Evolutionary conservation across 116 monocot species (phyloP), one percentile per base, ranked within the genome.

Genomic region (Papilionanthe hybrid): DNA sequence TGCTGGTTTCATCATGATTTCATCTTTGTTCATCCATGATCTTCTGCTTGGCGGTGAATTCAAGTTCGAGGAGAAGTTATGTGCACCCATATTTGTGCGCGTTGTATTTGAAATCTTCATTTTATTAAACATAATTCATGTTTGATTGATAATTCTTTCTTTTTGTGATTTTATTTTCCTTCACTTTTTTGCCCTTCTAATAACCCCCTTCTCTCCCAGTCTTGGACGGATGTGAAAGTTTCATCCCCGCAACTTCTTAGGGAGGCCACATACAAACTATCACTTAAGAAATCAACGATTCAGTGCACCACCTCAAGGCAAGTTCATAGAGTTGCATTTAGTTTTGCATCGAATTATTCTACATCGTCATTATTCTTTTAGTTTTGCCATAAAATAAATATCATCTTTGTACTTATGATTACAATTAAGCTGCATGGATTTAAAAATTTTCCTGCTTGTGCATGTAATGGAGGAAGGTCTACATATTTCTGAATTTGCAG

Each of bases 171-270:
- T 53, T 27, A 43, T 56, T 76, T 72, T 49, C 56, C 73, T 75
- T 1, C 1, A 17, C 48, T 45, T 53, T 17, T 53, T 49, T 49
- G n/a, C 11, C 19, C 8, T 76, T 56, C 22, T 75, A 20, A 32
- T 45, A 10, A 23, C n/a, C 27, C 27, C 43, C 41, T 42, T 76
- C 50, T 79, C 28, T 68, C 45, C 42, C 83, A 98, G 98, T 80
- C 84, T 53, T 98, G 98, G 98, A 78, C 88, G 12, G 98, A 98
- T 83, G 89, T 99, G 66, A 94, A 86, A 82, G 81, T 93, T 50
- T 88, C 86, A 49, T 94, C 99, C 53, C 99, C 99, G 72, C 95
- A 99, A 79, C 95, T 94, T 78, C 83, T 82, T 1, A 91, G 99
- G 57, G 95, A 91, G 81, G 83, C 86, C 42, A 82, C 84, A 20